Conservation (phyloP, 176 grass and related monocot genomes). For the Urochloa ruziziensis region DNA sequence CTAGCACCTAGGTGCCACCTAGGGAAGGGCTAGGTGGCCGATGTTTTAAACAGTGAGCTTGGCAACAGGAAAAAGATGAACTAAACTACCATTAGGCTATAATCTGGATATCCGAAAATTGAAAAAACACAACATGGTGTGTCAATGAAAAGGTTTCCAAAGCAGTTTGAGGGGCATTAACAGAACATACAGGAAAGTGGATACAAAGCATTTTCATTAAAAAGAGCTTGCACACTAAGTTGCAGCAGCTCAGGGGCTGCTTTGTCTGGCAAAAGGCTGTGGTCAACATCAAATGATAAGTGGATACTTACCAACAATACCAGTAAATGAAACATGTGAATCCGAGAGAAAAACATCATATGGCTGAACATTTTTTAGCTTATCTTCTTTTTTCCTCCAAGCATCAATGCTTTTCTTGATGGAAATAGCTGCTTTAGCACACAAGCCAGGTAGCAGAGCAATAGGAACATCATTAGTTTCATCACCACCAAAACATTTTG, state of each 20-base stretch:
- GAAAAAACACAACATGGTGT: neutral
- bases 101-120: conserved; percentile 23
- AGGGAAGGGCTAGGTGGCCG: neutral
- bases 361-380: conserved; percentile 85
- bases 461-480: conserved; percentile 48
- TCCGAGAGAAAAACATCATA: conserved; percentile 93
- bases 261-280: neutral
- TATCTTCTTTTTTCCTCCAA: conserved; percentile 90
- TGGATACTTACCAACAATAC: conserved; percentile 66
- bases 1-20: neutral
- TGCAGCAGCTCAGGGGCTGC: neutral
- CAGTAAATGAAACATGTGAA: conserved; percentile 72
- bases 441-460: conserved; percentile 72
- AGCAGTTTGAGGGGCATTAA: neutral
- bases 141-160: neutral
- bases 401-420: conserved; percentile 66
- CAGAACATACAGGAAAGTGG: neutral
- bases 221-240: neutral
- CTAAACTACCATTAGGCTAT: neutral
- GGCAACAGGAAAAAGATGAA: neutral
- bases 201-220: conserved; percentile 1
- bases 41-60: neutral
- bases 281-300: conserved; percentile 9
- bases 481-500: conserved; percentile 64
- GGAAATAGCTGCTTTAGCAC: conserved; percentile 73